Percentiles rank a stretch among this genome's conserved stretches.
Conservation (phyloP, 2,329 filamentous ascomycete species). For the Fusarium sp. region DNA sequence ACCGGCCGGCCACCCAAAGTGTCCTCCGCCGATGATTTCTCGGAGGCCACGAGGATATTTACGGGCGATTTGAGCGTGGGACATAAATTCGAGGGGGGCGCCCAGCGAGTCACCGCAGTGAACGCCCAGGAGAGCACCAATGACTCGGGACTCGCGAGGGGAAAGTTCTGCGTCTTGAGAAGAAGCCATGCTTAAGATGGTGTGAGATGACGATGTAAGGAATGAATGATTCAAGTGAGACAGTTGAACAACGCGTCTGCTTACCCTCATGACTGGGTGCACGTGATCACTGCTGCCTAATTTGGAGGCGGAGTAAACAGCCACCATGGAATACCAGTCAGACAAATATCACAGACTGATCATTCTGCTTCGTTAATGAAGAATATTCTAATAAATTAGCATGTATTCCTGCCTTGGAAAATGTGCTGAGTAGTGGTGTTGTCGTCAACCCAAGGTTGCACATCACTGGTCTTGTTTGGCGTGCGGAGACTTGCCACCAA, state of each 20-base stretch:
- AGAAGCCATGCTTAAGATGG: constrained; percentile 14
- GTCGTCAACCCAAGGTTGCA: background rate
- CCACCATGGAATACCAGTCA: background rate
- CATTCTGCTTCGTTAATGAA: background rate
- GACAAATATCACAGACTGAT: background rate
- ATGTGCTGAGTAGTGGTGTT: background rate
- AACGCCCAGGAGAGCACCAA: constrained; percentile 60
- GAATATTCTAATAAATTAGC: background rate
- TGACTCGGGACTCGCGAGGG: constrained; percentile 44
- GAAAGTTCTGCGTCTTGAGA: constrained; percentile 14
- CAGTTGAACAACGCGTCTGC: background rate
- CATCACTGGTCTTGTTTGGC: background rate
- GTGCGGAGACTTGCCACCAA: background rate
- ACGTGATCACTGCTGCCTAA: constrained; percentile 1
- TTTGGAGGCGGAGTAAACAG: background rate
- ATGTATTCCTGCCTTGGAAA: background rate
- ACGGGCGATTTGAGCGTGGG: constrained; percentile 49
- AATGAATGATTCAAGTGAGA: background rate
- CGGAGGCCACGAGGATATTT: constrained; percentile 53
- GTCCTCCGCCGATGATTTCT: constrained; percentile 59
- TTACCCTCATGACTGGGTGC: background rate
- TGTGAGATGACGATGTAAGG: background rate
- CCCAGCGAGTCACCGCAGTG: constrained; percentile 62
- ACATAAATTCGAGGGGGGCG: constrained; percentile 58
- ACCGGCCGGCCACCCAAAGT: constrained; percentile 56